Evolutionary conservation across 2,329 filamentous ascomycete species (phyloP).

Genomic region (Paracoccidioides lutzii): DNA sequence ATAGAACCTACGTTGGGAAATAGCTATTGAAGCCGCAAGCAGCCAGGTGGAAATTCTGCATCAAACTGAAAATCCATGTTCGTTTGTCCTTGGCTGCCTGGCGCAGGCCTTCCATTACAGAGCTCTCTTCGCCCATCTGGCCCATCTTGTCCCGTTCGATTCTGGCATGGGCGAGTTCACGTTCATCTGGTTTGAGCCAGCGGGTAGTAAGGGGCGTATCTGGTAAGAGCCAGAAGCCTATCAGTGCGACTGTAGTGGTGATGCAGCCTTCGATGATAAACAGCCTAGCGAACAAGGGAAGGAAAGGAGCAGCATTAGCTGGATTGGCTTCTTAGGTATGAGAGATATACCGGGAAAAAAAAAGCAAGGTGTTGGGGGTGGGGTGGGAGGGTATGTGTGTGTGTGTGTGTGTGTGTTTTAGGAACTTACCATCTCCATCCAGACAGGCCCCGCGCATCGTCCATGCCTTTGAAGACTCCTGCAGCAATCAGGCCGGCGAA

Average conservation of each 20-base stretch:
- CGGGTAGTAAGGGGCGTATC: constrained; percentile 12
- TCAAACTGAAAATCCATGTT: constrained; percentile 42
- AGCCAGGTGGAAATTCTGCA: constrained; percentile 45
- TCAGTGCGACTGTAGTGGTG: constrained; percentile 9
- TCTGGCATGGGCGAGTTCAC: constrained; percentile 35
- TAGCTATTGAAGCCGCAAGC: constrained; percentile 39
- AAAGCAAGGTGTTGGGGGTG: too few species aligned
- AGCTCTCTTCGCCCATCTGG: constrained; percentile 32
- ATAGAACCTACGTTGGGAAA: constrained; percentile 20
- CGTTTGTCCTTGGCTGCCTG: constrained; percentile 39
- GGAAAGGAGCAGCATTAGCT: background rate
- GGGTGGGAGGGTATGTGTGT: too few species aligned
- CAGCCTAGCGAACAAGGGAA: constrained; percentile 5
- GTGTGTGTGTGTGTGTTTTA: too few species aligned
- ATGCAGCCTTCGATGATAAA: constrained; percentile 13
- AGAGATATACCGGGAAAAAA: constrained; percentile 22
- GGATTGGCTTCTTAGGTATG: constrained; percentile 20
- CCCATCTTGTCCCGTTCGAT: constrained; percentile 42
- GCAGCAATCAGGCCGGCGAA: constrained; percentile 13
- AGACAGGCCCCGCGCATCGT: constrained; percentile 17
- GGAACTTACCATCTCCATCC: constrained; percentile 41
- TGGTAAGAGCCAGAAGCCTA: constrained; percentile 11
- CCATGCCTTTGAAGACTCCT: constrained; percentile 18
- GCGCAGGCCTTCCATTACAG: constrained; percentile 37
- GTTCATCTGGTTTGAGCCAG: constrained; percentile 12